Evolutionary conservation across 1,284 basidiomycete genomes (phyloP), one percentile per base, ranked within the genome.

Genomic region (Tilletia indica): DNA sequence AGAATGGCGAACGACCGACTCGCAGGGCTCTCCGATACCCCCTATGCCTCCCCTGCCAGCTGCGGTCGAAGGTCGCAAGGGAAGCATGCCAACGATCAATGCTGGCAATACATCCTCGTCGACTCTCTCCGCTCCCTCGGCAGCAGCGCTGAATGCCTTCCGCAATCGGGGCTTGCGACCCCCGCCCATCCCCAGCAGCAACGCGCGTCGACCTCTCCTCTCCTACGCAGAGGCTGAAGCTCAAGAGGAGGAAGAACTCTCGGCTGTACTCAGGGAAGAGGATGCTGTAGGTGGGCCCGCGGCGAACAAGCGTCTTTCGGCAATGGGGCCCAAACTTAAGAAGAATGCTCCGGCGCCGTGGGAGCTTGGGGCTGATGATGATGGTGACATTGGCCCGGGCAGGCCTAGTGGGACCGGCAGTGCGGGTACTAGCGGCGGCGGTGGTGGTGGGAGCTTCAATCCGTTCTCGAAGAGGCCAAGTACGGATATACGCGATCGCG

Each of bases 311-410:
- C 72, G 76, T 38, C 68, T 78, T 64, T 77, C 75, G 68, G 74
- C 77, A 0, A 74, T 80, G 34, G 80, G 80, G 1, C 78, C 80
- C 63, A 78, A 72, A 68, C 71, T 81, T 49, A 81, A 81, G 73
- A 80, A 78, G 76, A 81, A 81, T 36, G 73, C 77, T 11, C 80
- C 77, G 0, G 80, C 80, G 5, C 80, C 80, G 3, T 81, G 80
- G 80, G 80, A 81, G 64, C 66, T 80, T 11, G 77, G 71, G 31
- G 78, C 73, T 19, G 71, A 73, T 4, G 74, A 77, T 8, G 78
- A 76, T 19, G 68, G 48, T 4, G 45, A 54, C 16, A 4, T 19
- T 54, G 51, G 51, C 11, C 51, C 16, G 51, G 19, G 16, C 51
- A 31, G 25, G 25, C n/a, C 34, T 34, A 4, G 6, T 34, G 19